Percentiles rank a stretch among this genome's conserved stretches.
Conservation (phyloP, 306 rosid genomes). For the Cucurbita argyrosperma region DNA sequence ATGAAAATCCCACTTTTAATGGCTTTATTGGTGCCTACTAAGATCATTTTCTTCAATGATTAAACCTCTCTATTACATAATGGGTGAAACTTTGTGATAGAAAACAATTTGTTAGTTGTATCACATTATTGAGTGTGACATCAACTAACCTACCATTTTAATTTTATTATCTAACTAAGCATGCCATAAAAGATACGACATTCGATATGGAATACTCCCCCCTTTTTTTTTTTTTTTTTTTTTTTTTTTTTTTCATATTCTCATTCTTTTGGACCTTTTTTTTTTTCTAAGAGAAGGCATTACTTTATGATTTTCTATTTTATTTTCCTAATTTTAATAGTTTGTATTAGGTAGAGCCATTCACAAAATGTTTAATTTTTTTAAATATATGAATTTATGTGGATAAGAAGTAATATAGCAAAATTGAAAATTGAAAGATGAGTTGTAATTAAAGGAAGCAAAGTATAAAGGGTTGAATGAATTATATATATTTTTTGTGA, state of each 20-base stretch:
- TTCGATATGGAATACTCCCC: neutral
- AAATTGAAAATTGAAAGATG: no score
- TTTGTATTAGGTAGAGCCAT: neutral
- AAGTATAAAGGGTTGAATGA: neutral
- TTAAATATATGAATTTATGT: no score
- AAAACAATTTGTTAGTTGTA: neutral
- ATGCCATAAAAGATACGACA: neutral
- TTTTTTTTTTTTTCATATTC: neutral
- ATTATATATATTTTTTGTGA: neutral
- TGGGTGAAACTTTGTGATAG: neutral
- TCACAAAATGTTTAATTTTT: neutral
- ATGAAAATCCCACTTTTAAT: neutral
- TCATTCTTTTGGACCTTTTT: neutral
- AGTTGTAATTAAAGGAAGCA: neutral
- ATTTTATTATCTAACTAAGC: neutral
- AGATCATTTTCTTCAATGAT: neutral
- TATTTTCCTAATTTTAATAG: neutral
- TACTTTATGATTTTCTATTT: neutral
- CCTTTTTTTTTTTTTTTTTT: neutral
- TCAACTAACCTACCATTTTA: neutral
- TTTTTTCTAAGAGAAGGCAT: neutral
- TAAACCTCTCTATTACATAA: neutral
- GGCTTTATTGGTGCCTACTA: neutral
- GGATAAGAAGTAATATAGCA: no score
- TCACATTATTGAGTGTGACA: neutral